Conservation (phyloP, 2,329 filamentous ascomycete species). For the Tolypocladium paradoxum region DNA sequence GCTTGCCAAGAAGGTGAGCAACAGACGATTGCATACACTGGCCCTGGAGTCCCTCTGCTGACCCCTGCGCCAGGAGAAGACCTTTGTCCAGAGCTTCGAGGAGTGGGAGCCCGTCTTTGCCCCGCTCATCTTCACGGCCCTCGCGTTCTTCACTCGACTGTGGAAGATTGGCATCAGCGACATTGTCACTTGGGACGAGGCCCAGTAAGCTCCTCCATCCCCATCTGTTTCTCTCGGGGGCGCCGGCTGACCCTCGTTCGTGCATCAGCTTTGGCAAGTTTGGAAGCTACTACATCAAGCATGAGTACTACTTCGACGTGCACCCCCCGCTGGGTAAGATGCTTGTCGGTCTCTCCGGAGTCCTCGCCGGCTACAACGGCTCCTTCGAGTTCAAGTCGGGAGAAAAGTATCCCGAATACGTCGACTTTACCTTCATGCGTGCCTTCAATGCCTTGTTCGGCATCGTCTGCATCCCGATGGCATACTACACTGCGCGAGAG, state of each 20-base stretch:
- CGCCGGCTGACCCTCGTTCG: constrained; percentile 8
- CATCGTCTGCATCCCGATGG: constrained; percentile 81
- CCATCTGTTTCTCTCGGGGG: background rate
- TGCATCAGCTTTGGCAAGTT: constrained; percentile 84
- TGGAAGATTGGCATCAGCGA: constrained; percentile 60
- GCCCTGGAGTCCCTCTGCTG: constrained; percentile 3
- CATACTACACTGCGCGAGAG: constrained; percentile 90
- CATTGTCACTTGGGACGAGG: constrained; percentile 59
- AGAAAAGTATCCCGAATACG: constrained; percentile 83
- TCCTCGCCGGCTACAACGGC: constrained; percentile 94
- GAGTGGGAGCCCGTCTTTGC: constrained; percentile 54
- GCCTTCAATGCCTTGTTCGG: constrained; percentile 95
- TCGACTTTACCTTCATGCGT: constrained; percentile 98
- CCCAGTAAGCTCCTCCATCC: constrained; percentile 38
- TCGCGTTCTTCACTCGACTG: constrained; percentile 56
- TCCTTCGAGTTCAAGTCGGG: constrained; percentile 99
- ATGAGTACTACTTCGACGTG: constrained; percentile 93
- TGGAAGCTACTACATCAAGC: constrained; percentile 96
- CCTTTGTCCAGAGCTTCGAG: constrained; percentile 50
- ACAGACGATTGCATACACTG: background rate
- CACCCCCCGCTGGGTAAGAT: constrained; percentile 97
- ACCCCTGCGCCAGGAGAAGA: constrained; percentile 33
- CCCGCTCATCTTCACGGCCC: constrained; percentile 47
- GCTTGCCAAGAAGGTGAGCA: constrained; percentile 40
- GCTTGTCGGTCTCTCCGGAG: constrained; percentile 91